These are phyloP conservation scores for Plectranthus barbatus DNA, from an alignment of 257 asterid species.

Conservation along the genomic window DNA sequence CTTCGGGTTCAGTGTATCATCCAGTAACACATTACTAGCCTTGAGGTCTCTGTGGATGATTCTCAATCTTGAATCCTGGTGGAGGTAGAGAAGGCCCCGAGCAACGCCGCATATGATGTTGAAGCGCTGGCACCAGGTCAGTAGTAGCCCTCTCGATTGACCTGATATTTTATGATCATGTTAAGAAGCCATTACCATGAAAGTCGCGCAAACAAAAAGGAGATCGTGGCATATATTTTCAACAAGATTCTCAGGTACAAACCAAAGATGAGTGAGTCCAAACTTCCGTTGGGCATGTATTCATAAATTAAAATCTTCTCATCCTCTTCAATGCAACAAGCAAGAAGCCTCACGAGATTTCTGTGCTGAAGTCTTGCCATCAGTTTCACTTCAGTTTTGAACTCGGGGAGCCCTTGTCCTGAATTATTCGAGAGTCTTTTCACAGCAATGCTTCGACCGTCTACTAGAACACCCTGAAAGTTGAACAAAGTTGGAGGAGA, in stretches of 20 bases:
- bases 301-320: constrained; percentile 36
- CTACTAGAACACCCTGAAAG: constrained; percentile 29
- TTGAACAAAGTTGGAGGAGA: neutral
- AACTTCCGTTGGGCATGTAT: constrained; percentile 35
- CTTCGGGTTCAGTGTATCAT: constrained; percentile 20
- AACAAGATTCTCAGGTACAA: constrained; percentile 1
- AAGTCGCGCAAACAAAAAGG: neutral
- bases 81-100: constrained; percentile 32
- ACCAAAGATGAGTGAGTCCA: constrained; percentile 34
- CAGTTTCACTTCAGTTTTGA: constrained; percentile 34
- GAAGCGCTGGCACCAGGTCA: constrained; percentile 27
- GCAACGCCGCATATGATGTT: constrained; percentile 25
- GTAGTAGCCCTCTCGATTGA: neutral
- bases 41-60: constrained; percentile 30
- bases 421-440: constrained; percentile 35
- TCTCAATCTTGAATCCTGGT: constrained; percentile 35
- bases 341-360: constrained; percentile 41
- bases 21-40: constrained; percentile 35
- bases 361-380: constrained; percentile 42
- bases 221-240: neutral
- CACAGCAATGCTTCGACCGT: constrained; percentile 32
- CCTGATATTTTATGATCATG: constrained; percentile 16
- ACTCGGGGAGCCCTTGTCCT: constrained; percentile 37
- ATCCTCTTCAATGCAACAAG: constrained; percentile 34
- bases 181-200: neutral